Base-by-base conservation (phyloP, 164 flowering plant genomes). In the Taxillus chinensis region DNA sequence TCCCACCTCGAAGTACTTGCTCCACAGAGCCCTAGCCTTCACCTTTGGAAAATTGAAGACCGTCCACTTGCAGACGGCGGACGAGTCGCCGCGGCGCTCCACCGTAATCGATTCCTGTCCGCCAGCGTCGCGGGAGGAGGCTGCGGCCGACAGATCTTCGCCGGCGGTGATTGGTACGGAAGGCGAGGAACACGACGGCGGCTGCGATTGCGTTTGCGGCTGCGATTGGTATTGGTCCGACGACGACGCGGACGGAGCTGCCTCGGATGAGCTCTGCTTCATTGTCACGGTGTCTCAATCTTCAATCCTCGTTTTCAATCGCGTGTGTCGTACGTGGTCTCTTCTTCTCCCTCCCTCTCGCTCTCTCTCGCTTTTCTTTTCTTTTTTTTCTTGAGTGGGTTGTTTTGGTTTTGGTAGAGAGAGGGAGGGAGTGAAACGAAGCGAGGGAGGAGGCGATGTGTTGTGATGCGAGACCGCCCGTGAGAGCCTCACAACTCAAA, bases 1-100 rank as follows among this genome's bases (percentile, higher is more conserved):
- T 3, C 98, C 96, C 0, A 92, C 98, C 65, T 90, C 96, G 62
- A 92, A 92, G 68, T 92, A 90, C 62, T 84, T 83, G 68, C 93
- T 86, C 96, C 93, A 87, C 7, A 92, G 75, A 41, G 93, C 84
- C 77, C 92, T 76, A 46, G 93, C 84, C 66, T 83, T 92, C 55
- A 83, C 71, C 62, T 77, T 80, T 0, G 93, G 80, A 63, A 92
- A 90, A 69, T 80, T 84, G 38, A 72, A 72, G 41, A 92, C 83
- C 48, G 90, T 85, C 98, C 98, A 92, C 56, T 79, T 71, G 76
- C 93, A 92, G 3, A 86, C 66, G 5, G 92, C 93, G 10, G 96
- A 74, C 73, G 64, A 77, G 50, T 83, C 93, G 4, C 84, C 83
- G 0, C 89, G 81, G 27, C 85, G 75, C 63, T 85, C 93, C 57